A percentile compares a stretch with the other conserved stretches of the same genome.
phyloP scores from a whole-genome alignment of 2,329 filamentous ascomycete genomes.

The Ceratocystis ficicola region DNA sequence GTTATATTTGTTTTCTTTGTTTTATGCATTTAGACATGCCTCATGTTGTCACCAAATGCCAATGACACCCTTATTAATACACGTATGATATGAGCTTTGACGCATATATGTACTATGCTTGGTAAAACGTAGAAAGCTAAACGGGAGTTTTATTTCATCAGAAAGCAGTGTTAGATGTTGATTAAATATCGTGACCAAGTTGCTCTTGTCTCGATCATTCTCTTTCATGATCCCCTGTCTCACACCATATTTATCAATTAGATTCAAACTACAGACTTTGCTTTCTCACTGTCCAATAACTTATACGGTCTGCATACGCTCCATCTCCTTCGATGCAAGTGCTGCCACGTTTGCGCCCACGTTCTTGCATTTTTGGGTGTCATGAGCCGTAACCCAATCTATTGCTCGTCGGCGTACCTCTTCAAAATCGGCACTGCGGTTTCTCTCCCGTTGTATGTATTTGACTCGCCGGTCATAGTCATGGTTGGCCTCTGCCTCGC shows the following conservation, averaged over 20 bases:
- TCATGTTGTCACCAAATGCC: neutral
- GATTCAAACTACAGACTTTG: neutral
- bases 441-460: conserved; percentile 37
- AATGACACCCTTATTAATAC: neutral
- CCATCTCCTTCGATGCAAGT: conserved; percentile 10
- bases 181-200: neutral
- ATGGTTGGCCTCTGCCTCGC: conserved; percentile 34
- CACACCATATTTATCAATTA: too few relatives aligned
- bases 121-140: too few relatives aligned
- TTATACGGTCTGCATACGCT: conserved; percentile 18
- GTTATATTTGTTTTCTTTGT: neutral
- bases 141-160: too few relatives aligned
- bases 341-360: neutral
- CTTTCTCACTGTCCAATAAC: neutral
- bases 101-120: too few relatives aligned
- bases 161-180: neutral
- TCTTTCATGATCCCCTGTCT: too few relatives aligned
- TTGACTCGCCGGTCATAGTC: conserved; percentile 35
- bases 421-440: conserved; percentile 41
- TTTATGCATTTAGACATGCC: neutral
- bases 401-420: conserved; percentile 36
- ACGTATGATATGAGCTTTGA: too few relatives aligned
- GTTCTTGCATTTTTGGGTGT: conserved; percentile 3
- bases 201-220: too few relatives aligned
- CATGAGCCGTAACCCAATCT: conserved; percentile 28